These are phyloP conservation scores for Suillus variegatus DNA, from an alignment of 768 basidiomycete species.

Conservation along the genomic window DNA sequence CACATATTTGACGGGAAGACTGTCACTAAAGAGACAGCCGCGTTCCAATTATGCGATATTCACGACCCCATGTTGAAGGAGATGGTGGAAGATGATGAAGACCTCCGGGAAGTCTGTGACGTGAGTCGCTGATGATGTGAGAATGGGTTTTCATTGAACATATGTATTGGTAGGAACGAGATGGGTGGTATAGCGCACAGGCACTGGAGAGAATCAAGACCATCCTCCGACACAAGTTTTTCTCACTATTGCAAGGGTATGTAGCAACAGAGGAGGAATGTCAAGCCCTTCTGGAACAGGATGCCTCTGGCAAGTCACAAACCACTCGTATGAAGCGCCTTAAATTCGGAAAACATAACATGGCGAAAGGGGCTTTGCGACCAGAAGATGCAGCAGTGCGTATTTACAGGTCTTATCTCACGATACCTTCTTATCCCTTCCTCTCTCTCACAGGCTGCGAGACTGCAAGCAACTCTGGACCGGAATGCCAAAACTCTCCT, in stretches of 20 bases:
- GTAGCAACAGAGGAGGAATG: slow-evolving; percentile 76
- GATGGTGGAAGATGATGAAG: slow-evolving; percentile 76
- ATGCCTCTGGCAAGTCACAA: slow-evolving; percentile 31
- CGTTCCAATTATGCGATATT: slow-evolving; percentile 95
- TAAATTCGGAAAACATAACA: slow-evolving; percentile 76
- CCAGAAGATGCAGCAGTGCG: slow-evolving; percentile 83
- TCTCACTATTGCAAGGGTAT: slow-evolving; percentile 72
- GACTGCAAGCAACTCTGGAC: slow-evolving; percentile 67
- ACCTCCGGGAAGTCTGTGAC: slow-evolving; percentile 69
- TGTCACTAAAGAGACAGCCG: slow-evolving; percentile 82
- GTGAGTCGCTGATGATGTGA: slow-evolving; percentile 46
- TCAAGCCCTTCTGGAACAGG: slow-evolving; percentile 53
- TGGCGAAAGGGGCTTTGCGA: slow-evolving; percentile 83
- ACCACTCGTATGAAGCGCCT: slow-evolving; percentile 51
- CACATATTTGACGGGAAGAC: slow-evolving; percentile 90
- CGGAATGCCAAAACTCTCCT: slow-evolving; percentile 34
- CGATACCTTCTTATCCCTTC: not conserved
- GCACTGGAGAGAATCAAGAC: slow-evolving; percentile 83
- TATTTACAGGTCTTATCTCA: slow-evolving; percentile 13
- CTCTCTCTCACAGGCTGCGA: slow-evolving; percentile 54
- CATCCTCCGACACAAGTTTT: slow-evolving; percentile 84
- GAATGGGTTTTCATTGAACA: not conserved
- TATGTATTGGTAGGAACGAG: slow-evolving; percentile 56
- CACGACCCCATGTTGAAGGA: slow-evolving; percentile 78
- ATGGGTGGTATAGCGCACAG: slow-evolving; percentile 85